Evolutionary conservation across 805 yeast genomes (phyloP).

Genomic region (Wickerhamomyces hampshirensis): DNA sequence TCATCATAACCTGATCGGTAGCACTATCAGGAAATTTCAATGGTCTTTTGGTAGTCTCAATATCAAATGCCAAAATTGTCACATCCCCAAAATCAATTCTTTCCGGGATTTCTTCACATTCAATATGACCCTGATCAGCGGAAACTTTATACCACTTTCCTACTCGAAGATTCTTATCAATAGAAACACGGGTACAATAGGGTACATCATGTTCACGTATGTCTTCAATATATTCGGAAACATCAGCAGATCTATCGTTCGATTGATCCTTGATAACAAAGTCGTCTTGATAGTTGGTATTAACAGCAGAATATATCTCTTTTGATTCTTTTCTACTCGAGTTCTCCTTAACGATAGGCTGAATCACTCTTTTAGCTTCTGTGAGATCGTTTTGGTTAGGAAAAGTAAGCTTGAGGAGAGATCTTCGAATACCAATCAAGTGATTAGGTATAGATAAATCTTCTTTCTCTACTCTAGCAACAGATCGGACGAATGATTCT

Average conservation of each 20-base stretch:
- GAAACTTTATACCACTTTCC: constrained; percentile 94
- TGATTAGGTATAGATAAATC: constrained; percentile 85
- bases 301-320: constrained; percentile 60
- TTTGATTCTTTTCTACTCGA: constrained; percentile 54
- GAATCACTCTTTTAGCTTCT: constrained; percentile 63
- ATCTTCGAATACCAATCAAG: constrained; percentile 65
- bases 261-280: constrained; percentile 11
- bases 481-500: constrained; percentile 57
- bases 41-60: constrained; percentile 96
- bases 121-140: constrained; percentile 51
- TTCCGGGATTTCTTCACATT: constrained; percentile 56
- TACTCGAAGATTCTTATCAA: constrained; percentile 79
- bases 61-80: constrained; percentile 93
- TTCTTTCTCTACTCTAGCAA: constrained; percentile 59
- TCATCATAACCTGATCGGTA: constrained; percentile 96
- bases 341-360: constrained; percentile 70
- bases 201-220: constrained; percentile 95
- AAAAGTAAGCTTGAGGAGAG: constrained; percentile 64
- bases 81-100: constrained; percentile 96
- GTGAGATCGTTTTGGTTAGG: constrained; percentile 70
- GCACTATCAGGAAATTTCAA: constrained; percentile 91
- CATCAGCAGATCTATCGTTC: constrained; percentile 36
- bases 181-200: constrained; percentile 92
- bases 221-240: constrained; percentile 67
- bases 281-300: constrained; percentile 26